Base-by-base conservation (phyloP, 495 filamentous ascomycete species). In the Rostrohypoxylon terebratum region DNA sequence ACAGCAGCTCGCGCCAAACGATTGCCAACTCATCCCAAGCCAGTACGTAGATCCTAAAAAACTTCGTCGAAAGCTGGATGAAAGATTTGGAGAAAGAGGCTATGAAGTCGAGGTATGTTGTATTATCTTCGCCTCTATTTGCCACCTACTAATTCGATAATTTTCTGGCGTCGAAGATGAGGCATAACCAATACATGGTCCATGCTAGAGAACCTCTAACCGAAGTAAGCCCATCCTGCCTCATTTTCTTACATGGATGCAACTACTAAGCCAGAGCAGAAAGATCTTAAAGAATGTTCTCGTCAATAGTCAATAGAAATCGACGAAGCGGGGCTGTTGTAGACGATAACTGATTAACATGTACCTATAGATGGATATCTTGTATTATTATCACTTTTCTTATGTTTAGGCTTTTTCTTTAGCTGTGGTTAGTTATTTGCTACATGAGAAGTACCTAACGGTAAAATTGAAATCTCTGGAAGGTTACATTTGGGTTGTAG, bases 11-110 rank as follows among this genome's bases (percentile, higher is more conserved):
- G 8, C 48, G 21, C 23, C 21, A 3, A 53, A 28, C 4, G 21
- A 53, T 14, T 23, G 48, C 20, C 48, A 53, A n/a, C 23, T 53
- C 10, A 53, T 53, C 23, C 9, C 48, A 53, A 53, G 48, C 48
- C 48, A 53, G 11, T 53, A 53, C 11, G n/a, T 31, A 4, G 48
- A 53, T 23, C 48, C 48, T 23, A 10, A 21, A 53, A 53, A 53
- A 21, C 48, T 53, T 2, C 14, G 28, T 11, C 48, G 23, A 21
- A 53, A 31, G 48, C 21, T 53, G 6, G 23, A 53, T 31, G 48
- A 53, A 14, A 53, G 2, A 53, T 53, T 53, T 53, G 48, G 48
- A 53, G 48, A 53, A 31, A 23, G 23, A 3, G 11, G 21, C 23
- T 53, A 53, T 53, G 9, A 53, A 11, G 48, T 53, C 21, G 48